Base-by-base conservation (phyloP, 441 rosid genomes). In the Jatropha multifida region DNA sequence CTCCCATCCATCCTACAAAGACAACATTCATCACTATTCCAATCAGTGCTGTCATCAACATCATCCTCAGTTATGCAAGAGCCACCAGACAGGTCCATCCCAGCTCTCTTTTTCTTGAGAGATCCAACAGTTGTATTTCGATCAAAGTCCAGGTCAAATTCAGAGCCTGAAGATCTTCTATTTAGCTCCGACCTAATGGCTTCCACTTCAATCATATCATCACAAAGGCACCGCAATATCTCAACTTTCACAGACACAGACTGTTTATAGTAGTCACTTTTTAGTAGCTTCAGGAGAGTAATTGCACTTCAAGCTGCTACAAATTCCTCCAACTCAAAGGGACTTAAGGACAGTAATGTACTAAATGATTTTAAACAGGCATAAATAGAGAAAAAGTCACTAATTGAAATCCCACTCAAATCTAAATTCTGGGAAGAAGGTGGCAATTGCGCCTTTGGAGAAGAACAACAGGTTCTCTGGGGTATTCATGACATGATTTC, bases 1-100 rank as follows among this genome's bases (percentile, higher is more conserved):
- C 83, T 90, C 77, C 99, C 99, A 79, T 92, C 97, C 99, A 94
- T 92, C 78, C 94, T 96, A 79, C 99, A 96, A 69, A 96, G 96
- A 77, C 92, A 88, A 79, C 99, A 96, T 74, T 96, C 99, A 73
- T 96, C 98, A 83, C 89, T 87, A 74, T 94, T 96, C 82, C 85
- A 82, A 75, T 84, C 84, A 61, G 79, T 27, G 76, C 72, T 80
- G 41, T 85, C 86, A 68, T 76, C 86, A 78, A 71, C 82, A 70
- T 82, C 87, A 61, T 83, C 80, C 80, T 80, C 89, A 69, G 84
- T 83, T 74, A 76, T 78, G 81, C 79, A 81, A 67, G 84, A 87
- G 77, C 80, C 90, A 86, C 86, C 90, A 41, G 90, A 83, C 62
- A 76, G 65, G 76, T 91, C 94, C 38, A 90, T 81, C 77, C 83